Conservation (phyloP, 2,329 filamentous ascomycete species). For the Aciculosporium take region DNA sequence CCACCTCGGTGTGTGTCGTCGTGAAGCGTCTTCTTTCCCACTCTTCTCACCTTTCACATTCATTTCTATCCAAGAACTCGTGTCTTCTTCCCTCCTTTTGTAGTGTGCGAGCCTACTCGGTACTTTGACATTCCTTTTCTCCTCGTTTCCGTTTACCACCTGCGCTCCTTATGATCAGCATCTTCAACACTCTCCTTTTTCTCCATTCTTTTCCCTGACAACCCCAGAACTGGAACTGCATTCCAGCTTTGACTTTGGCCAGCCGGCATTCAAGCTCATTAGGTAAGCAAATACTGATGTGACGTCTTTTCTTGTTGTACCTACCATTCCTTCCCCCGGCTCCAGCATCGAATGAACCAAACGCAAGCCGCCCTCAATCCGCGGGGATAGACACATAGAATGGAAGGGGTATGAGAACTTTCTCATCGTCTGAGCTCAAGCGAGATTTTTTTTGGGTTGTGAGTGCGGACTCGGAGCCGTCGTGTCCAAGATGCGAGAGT, state of each 20-base stretch:
- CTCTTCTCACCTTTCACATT: not conserved
- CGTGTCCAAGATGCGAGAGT: not conserved
- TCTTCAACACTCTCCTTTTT: not conserved
- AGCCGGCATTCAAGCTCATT: not conserved
- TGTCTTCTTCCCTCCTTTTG: not conserved
- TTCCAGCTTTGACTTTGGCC: not conserved
- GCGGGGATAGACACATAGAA: no score
- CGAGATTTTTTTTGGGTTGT: not conserved
- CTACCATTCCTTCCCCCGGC: not conserved
- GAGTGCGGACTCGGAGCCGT: not conserved
- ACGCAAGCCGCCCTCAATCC: not conserved
- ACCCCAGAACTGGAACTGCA: not conserved
- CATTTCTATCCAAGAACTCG: not conserved
- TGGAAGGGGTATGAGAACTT: no score
- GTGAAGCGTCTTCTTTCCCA: not conserved
- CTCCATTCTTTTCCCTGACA: not conserved
- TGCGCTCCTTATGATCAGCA: constrained; percentile 1
- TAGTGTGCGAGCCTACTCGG: not conserved
- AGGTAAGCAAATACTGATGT: not conserved
- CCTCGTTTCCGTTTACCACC: not conserved
- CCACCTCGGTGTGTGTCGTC: not conserved
- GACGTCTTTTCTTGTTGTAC: not conserved
- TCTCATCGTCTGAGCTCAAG: not conserved
- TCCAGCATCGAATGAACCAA: not conserved
- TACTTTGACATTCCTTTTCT: constrained; percentile 1